Conservation (phyloP, 768 basidiomycete species). For the Boletus pseudopeckii region DNA sequence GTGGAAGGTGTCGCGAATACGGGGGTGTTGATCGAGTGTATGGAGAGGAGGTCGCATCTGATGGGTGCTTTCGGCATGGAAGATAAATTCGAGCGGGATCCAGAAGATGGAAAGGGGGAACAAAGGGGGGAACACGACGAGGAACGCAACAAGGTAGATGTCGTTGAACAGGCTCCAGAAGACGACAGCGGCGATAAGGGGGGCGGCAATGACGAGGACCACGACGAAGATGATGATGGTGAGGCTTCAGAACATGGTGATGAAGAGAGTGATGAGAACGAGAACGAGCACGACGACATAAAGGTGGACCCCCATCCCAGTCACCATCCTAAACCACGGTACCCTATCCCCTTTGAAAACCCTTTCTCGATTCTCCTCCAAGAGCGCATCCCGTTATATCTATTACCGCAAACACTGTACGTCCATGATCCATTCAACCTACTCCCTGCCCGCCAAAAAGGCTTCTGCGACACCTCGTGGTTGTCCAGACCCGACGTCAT, state of each 20-base stretch:
- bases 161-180: too few relatives aligned
- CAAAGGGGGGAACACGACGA: neutral
- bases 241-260: neutral
- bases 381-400: slow-evolving; percentile 31
- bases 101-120: neutral
- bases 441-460: slow-evolving; percentile 18
- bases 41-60: neutral
- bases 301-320: slow-evolving; percentile 10
- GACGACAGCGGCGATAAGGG: neutral
- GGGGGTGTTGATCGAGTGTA: slow-evolving; percentile 8
- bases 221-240: neutral
- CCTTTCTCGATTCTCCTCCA: slow-evolving; percentile 28
- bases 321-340: slow-evolving; percentile 43
- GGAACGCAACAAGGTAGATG: neutral
- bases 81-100: too few relatives aligned
- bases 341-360: slow-evolving; percentile 35
- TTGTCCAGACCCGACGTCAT: slow-evolving; percentile 29
- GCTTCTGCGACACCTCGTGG: slow-evolving; percentile 21
- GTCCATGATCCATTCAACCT: slow-evolving; percentile 44
- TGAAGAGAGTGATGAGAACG: neutral
- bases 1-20: slow-evolving; percentile 16
- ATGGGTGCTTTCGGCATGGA: too few relatives aligned
- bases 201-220: neutral
- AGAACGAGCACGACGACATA: too few relatives aligned
- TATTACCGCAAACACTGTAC: slow-evolving; percentile 39